Percentiles rank a stretch among this genome's conserved stretches.
These are phyloP conservation scores for Rhynchosporium agropyri DNA, from an alignment of 2,329 filamentous ascomycete species.

Conservation along the genomic window DNA sequence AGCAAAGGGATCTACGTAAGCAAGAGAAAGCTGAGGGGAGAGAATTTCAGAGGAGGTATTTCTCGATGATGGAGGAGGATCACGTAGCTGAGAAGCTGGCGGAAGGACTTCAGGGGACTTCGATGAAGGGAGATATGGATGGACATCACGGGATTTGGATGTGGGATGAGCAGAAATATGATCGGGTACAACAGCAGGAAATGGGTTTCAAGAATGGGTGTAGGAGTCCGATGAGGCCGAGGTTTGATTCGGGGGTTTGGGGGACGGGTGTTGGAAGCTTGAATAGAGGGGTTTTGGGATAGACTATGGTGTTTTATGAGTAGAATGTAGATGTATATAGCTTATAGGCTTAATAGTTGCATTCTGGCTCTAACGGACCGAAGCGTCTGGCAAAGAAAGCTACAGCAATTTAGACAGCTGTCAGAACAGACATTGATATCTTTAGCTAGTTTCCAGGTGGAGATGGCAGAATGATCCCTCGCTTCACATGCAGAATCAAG, in stretches of 20 bases:
- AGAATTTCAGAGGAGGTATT: conserved; percentile 83
- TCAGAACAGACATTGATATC: conserved; percentile 3
- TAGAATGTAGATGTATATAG: not conserved
- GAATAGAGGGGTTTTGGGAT: not conserved
- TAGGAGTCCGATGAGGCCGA: conserved; percentile 33
- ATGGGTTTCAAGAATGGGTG: conserved; percentile 19
- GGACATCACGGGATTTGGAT: conserved; percentile 35
- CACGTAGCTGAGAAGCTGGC: conserved; percentile 47
- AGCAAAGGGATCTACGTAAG: conserved; percentile 76
- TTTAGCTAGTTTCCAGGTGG: not conserved
- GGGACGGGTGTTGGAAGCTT: conserved; percentile 19
- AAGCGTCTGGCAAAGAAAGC: not conserved
- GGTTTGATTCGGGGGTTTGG: conserved; percentile 36
- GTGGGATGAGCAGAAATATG: conserved; percentile 39
- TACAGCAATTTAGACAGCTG: conserved; percentile 3
- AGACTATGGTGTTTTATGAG: not conserved
- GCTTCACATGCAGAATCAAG: conserved; percentile 6
- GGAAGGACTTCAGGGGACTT: conserved; percentile 41
- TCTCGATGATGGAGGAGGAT: conserved; percentile 57
- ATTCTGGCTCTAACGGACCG: not conserved
- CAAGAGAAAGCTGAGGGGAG: conserved; percentile 72
- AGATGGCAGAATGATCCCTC: conserved; percentile 3
- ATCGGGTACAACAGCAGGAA: conserved; percentile 20
- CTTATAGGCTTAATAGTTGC: not conserved
- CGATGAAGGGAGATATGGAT: conserved; percentile 30